A percentile compares a stretch with the other conserved stretches of the same genome.
These are phyloP conservation scores for Corymbia citriodora DNA, from an alignment of 441 rosid species.

Conservation along the genomic window DNA sequence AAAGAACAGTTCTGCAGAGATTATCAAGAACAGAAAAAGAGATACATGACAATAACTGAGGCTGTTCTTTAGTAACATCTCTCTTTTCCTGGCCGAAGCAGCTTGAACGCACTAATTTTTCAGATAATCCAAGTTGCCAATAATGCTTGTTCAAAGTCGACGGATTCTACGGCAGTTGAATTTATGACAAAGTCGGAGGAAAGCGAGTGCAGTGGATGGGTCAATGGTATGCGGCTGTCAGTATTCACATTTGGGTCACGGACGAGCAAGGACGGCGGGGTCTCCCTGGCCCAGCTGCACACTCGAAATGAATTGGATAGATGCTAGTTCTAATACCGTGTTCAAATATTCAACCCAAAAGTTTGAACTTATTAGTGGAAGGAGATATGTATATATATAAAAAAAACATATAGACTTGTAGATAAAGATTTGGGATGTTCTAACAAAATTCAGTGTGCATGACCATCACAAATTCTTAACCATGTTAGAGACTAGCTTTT, in stretches of 20 bases:
- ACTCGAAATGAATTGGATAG: rapidly evolving
- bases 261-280: neutral
- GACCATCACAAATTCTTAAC: neutral
- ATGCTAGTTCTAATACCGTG: rapidly evolving
- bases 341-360: neutral
- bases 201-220: neutral
- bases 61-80: neutral
- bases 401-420: neutral
- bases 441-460: neutral
- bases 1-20: neutral
- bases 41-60: neutral
- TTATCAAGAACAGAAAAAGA: neutral
- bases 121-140: neutral
- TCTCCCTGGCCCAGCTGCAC: neutral
- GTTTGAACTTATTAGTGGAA: neutral
- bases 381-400: rapidly evolving
- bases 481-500: neutral
- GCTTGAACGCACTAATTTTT: neutral
- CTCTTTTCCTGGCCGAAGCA: neutral
- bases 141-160: neutral
- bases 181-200: neutral
- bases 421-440: neutral
- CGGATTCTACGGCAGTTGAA: neutral
- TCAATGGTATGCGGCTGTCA: neutral
- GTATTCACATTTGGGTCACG: neutral